phyloP scores from a whole-genome alignment of 2,329 filamentous ascomycete species.

The Cercospora sp. region DNA sequence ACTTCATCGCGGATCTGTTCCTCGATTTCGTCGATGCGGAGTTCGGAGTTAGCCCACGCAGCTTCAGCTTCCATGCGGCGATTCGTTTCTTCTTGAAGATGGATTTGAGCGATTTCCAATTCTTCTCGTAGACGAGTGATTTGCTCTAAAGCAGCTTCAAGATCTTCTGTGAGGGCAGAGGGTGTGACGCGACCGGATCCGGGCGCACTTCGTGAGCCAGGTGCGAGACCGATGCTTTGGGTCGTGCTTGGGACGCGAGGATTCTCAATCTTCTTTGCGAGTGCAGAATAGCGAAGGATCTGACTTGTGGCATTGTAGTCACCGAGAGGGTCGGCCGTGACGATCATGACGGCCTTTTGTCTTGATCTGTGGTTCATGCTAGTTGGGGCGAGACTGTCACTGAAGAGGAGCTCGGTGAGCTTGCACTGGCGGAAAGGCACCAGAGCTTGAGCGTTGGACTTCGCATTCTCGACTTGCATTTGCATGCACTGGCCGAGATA shows the following conservation, averaged over 20 bases:
- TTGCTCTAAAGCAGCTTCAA: constrained; percentile 78
- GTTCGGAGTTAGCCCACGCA: constrained; percentile 65
- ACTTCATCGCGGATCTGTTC: constrained; percentile 86
- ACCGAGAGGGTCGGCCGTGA: constrained; percentile 86
- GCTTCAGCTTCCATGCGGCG: constrained; percentile 71
- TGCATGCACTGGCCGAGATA: constrained; percentile 96
- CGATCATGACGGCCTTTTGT: constrained; percentile 92
- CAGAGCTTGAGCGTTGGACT: constrained; percentile 60
- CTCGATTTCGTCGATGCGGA: constrained; percentile 72
- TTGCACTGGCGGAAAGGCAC: constrained; percentile 67
- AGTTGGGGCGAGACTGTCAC: constrained; percentile 51
- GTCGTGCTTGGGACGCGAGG: constrained; percentile 83
- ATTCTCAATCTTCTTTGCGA: constrained; percentile 89
- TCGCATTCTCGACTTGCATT: constrained; percentile 81
- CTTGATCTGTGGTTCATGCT: constrained; percentile 59
- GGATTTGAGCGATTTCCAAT: constrained; percentile 70
- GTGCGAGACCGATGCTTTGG: constrained; percentile 59
- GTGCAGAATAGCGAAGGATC: constrained; percentile 88
- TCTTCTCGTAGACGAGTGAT: constrained; percentile 77
- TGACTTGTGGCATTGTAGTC: constrained; percentile 97
- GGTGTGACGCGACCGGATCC: constrained; percentile 45
- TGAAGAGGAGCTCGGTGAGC: constrained; percentile 55
- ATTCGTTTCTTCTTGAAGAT: constrained; percentile 69
- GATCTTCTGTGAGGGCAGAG: constrained; percentile 59
- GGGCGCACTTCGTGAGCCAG: constrained; percentile 22